Conservation (phyloP, 192 early-diverging fungal species). For the Spizellomyces punctatus region DNA sequence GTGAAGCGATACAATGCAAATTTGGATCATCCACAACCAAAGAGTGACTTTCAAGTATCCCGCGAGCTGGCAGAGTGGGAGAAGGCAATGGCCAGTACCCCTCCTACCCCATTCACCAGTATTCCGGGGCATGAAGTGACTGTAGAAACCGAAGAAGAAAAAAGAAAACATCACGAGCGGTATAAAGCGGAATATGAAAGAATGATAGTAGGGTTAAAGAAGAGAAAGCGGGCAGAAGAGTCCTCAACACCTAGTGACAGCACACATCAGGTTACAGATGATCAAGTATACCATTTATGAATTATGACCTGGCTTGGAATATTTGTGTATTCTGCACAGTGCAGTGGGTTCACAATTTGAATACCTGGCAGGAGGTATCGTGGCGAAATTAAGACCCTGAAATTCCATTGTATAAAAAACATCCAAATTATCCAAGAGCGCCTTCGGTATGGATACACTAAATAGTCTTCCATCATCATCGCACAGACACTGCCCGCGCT, state of each 20-base stretch:
- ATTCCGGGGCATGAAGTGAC: constrained; percentile 14
- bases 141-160: constrained; percentile 6
- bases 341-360: too few relatives aligned
- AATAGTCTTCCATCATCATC: neutral
- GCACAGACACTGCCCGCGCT: neutral
- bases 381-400: too few relatives aligned
- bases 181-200: constrained; percentile 11
- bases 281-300: neutral
- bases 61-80: constrained; percentile 33
- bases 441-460: too few relatives aligned
- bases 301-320: too few relatives aligned
- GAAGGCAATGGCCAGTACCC: neutral
- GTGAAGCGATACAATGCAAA: constrained; percentile 34
- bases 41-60: neutral
- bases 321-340: too few relatives aligned
- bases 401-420: too few relatives aligned
- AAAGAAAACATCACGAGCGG: neutral
- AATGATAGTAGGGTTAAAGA: constrained; percentile 8
- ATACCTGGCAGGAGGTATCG: too few relatives aligned
- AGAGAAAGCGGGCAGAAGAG: constrained; percentile 12
- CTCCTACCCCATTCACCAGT: constrained; percentile 8
- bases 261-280: neutral
- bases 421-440: too few relatives aligned
- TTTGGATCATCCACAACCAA: constrained; percentile 14
- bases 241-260: neutral